These are phyloP conservation scores for Teratosphaeria pseudoeucalypti DNA, from an alignment of 2,329 filamentous ascomycete species.

Conservation along the genomic window DNA sequence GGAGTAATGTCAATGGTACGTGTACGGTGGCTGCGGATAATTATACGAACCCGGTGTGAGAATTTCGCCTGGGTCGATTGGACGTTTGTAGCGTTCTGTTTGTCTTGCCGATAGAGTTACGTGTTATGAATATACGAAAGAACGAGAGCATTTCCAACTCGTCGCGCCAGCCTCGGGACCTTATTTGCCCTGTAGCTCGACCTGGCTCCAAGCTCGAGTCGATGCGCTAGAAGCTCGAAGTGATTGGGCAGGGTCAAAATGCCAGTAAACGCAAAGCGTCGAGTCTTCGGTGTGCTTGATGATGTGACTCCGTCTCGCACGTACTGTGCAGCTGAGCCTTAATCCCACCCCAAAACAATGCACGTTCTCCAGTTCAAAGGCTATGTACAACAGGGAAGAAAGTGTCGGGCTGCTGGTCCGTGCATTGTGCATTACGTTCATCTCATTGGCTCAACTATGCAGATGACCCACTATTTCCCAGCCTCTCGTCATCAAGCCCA, in stretches of 20 bases:
- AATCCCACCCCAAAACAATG: too few species aligned
- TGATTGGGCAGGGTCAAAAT: too few species aligned
- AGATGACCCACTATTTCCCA: neutral
- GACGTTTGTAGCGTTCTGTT: neutral
- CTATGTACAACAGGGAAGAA: neutral
- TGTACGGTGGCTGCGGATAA: neutral
- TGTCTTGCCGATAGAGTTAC: neutral
- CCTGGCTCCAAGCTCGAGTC: too few species aligned
- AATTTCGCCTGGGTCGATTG: neutral
- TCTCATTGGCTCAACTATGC: neutral
- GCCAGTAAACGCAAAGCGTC: too few species aligned
- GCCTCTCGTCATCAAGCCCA: neutral
- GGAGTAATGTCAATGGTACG: constrained; percentile 3
- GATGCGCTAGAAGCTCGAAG: too few species aligned
- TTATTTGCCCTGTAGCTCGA: too few species aligned
- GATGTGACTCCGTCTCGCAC: too few species aligned
- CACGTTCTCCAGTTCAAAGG: too few species aligned
- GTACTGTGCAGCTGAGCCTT: too few species aligned
- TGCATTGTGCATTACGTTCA: neutral
- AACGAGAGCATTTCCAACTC: too few species aligned
- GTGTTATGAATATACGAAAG: neutral
- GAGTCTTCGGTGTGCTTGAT: too few species aligned
- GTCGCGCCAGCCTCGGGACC: too few species aligned
- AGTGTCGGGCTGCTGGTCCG: neutral
- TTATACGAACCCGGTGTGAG: neutral